Conservation (phyloP, 352 stramenopile species). For the Bremia lactucae region DNA sequence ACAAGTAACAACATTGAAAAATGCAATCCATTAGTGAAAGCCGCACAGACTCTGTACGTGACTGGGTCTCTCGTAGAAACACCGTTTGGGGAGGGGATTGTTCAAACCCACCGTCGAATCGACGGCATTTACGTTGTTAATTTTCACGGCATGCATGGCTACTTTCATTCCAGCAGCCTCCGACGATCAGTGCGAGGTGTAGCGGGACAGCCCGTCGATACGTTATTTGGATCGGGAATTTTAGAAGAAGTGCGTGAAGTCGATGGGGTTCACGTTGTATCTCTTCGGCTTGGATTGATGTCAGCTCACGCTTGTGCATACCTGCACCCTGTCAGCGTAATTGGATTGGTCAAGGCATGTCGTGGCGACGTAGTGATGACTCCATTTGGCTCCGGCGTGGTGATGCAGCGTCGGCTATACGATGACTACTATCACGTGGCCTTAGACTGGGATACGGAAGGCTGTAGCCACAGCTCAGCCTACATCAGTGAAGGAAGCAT, state of each 20-base stretch:
- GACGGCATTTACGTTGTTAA: conserved; percentile 56
- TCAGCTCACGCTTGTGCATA: conserved; percentile 47
- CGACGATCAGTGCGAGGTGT: conserved; percentile 37
- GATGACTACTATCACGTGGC: conserved; percentile 65
- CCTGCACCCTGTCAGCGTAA: conserved; percentile 45
- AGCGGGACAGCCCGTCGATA: conserved; percentile 54
- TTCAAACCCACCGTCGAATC: conserved; percentile 29
- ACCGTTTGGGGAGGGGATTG: conserved; percentile 53
- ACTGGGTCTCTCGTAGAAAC: conserved; percentile 43
- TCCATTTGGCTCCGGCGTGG: conserved; percentile 62
- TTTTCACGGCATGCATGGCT: conserved; percentile 33
- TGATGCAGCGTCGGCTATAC: conserved; percentile 46
- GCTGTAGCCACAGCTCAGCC: conserved; percentile 43
- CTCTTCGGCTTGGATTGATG: conserved; percentile 39
- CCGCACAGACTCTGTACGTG: conserved; percentile 27
- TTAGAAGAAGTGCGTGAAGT: conserved; percentile 42
- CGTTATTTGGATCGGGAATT: conserved; percentile 53
- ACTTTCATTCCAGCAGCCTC: conserved; percentile 28
- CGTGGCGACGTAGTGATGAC: conserved; percentile 72
- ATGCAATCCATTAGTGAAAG: too few species aligned
- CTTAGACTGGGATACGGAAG: conserved; percentile 50
- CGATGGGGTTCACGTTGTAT: conserved; percentile 65
- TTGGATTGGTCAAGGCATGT: conserved; percentile 45
- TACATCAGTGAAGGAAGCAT: conserved; percentile 51
- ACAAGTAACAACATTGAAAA: conserved; percentile 3